Evolutionary conservation across 441 rosid species (phyloP).

Genomic region (Syzygium malaccense): DNA sequence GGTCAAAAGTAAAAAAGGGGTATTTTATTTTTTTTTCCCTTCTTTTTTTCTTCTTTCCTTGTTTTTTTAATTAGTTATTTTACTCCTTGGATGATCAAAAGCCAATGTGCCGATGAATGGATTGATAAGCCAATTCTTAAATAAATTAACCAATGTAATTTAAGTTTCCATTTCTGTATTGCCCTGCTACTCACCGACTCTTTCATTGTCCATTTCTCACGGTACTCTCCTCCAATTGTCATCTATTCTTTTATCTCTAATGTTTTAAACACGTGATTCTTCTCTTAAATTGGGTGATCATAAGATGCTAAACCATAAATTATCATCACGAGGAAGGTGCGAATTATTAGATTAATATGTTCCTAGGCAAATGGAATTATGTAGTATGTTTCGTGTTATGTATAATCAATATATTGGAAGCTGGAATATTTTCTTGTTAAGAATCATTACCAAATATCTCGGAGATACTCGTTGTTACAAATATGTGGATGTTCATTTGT

Average conservation of each 20-base stretch:
- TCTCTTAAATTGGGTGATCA: not conserved
- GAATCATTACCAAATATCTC: no score
- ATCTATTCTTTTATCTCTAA: no score
- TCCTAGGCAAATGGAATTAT: not conserved
- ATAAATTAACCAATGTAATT: no score
- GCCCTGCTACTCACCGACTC: not conserved
- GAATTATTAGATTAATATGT: not conserved
- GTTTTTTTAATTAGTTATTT: not conserved
- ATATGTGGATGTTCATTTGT: no score
- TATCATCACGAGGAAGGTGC: not conserved
- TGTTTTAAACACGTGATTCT: not conserved
- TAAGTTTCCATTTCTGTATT: not conserved
- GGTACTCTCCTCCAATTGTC: not conserved
- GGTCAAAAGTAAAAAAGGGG: no score
- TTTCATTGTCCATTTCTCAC: not conserved
- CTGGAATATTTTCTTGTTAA: no score
- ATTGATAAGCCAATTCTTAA: not conserved
- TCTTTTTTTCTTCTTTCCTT: no score
- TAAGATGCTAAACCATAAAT: not conserved
- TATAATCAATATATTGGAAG: no score
- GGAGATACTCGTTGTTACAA: no score
- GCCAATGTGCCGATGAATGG: not conserved
- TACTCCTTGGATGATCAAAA: not conserved
- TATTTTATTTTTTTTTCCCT: no score
- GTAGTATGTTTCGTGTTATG: fast-evolving